Percentiles rank a stretch among this genome's conserved stretches.
Evolutionary conservation across 371 early-diverging fungal species (phyloP).

Genomic region (Saksenaea vasiformis): DNA sequence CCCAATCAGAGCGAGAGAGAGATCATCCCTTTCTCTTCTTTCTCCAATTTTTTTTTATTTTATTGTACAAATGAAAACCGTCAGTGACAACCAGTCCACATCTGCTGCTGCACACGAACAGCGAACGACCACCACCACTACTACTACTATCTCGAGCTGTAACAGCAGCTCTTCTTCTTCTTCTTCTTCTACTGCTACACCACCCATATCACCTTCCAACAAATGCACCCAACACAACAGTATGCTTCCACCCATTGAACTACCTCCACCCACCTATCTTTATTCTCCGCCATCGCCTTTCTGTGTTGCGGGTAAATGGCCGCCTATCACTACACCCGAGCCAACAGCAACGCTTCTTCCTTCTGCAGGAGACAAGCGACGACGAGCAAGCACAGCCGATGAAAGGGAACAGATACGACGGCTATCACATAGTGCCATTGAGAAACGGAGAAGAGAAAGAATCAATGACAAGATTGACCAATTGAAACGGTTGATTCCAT

Average conservation of each 20-base stretch:
- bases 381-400: slow-evolving; percentile 27
- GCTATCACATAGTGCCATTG: slow-evolving; percentile 77
- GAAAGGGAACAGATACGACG: slow-evolving; percentile 60
- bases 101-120: neutral
- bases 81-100: neutral
- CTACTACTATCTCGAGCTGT: neutral
- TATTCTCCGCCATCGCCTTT: neutral
- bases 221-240: neutral
- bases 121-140: neutral
- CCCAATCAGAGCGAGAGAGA: neutral
- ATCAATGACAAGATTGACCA: slow-evolving; percentile 71
- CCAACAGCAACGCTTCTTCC: too few species aligned
- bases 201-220: neutral
- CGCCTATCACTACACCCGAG: neutral
- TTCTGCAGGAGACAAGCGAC: slow-evolving; percentile 2
- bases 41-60: neutral
- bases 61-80: neutral
- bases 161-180: neutral
- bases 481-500: slow-evolving; percentile 48
- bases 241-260: neutral
- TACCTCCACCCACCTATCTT: neutral
- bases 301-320: neutral
- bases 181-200: neutral
- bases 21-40: neutral
- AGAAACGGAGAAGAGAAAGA: slow-evolving; percentile 73